Evolutionary conservation across 306 rosid genomes (phyloP).

Genomic region (Prunus padus): DNA sequence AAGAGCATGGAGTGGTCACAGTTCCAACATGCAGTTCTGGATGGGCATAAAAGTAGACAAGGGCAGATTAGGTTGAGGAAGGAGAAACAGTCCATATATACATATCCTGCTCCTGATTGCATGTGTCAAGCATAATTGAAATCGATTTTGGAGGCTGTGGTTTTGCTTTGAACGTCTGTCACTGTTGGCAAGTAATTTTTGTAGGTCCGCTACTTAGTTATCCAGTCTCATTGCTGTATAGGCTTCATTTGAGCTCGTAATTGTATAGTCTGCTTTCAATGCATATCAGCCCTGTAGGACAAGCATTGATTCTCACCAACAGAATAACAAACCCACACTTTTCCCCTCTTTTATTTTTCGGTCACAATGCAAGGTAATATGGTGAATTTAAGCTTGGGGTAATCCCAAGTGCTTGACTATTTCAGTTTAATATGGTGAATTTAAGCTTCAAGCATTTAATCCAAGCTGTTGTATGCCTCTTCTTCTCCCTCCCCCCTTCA

Average conservation of each 20-base stretch:
- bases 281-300: background rate
- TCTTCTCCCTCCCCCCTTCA: too few relatives aligned
- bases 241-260: conserved; percentile 3
- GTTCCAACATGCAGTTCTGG: conserved; percentile 55
- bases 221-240: background rate
- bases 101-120: conserved; percentile 96
- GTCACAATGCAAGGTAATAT: too few relatives aligned
- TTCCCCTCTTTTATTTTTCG: too few relatives aligned
- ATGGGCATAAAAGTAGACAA: conserved; percentile 82
- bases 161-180: background rate
- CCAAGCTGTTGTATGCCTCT: too few relatives aligned
- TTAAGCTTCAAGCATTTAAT: too few relatives aligned
- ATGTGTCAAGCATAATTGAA: conserved; percentile 51
- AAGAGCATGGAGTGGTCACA: conserved; percentile 73
- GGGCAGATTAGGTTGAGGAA: conserved; percentile 81
- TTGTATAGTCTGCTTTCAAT: background rate
- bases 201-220: background rate
- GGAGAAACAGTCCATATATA: conserved; percentile 83
- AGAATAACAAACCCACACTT: background rate
- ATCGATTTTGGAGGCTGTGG: background rate
- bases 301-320: background rate
- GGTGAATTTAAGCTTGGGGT: too few relatives aligned
- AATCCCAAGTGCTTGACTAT: too few relatives aligned
- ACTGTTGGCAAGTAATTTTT: background rate
- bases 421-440: too few relatives aligned